Evolutionary conservation across 2,329 filamentous ascomycete genomes (phyloP), one percentile per base, ranked within the genome.

Genomic region (Penicillium capsulatum): DNA sequence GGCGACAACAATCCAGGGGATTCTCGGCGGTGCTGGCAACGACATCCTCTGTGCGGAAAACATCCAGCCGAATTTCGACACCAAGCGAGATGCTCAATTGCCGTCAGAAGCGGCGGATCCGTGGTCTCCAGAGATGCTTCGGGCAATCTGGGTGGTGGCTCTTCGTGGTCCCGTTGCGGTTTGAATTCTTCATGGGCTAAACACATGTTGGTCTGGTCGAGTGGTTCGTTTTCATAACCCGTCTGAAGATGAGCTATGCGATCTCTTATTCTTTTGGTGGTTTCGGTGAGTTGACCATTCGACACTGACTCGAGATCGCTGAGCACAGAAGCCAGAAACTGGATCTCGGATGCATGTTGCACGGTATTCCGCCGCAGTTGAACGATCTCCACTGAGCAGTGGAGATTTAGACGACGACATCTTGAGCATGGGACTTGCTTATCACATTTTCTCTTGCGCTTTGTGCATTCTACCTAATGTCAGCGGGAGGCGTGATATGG

Each of bases 1-100:
- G 43, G 40, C n/a, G 47, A 44, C 27, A 51, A 31, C 1, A 36
- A 31, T 17, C 45, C 42, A 4, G 40, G 32, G 7, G 36, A 43
- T 27, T 55, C 40, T 39, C 54, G 44, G 33, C 48, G 46, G 36
- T 56, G 56, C 14, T 54, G 50, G 16, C 54, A 57, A 16, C 50
- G 46, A 34, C 63, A 64, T 11, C 51, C 47, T 9, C 58, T 50
- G 34, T 66, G 63, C 2, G 63, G 63, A 32, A 57, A 66, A 38
- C 63, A 66, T 4, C 53, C 48, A 4, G 57, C 55, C 10, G 53
- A 58, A 32, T 63, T 61, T 30, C 64, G 57, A n/a, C 61, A 61
- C 64, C 64, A 67, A 2, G 63, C 62, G 11, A 66, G 53, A 45
- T 63, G 58, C 44, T 67, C 64, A 9, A 67, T 55, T 1, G 60